Conservation (phyloP, 2,329 filamentous ascomycete species). For the Pezicula neosporulosa region DNA sequence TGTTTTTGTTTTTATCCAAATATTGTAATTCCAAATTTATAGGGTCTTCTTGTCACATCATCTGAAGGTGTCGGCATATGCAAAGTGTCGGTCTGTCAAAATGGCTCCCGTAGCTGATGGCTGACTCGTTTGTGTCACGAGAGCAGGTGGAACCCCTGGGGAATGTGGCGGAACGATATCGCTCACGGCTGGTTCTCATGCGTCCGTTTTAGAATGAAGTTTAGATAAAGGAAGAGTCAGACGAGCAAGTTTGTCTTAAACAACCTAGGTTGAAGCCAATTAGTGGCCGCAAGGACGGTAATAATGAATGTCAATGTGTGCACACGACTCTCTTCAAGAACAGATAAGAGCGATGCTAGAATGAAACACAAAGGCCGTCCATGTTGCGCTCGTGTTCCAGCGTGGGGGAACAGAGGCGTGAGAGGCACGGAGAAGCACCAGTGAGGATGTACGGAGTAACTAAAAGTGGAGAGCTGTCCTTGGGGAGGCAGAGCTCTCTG, state of each 20-base stretch:
- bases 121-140: not conserved
- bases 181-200: not conserved
- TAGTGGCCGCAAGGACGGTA: not conserved
- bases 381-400: not conserved
- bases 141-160: too few species aligned
- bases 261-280: not conserved
- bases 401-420: not conserved
- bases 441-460: not conserved
- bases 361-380: not conserved
- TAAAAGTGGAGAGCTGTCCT: constrained; percentile 1
- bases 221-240: not conserved
- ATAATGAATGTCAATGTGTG: too few species aligned
- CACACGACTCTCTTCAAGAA: not conserved
- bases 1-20: too few species aligned
- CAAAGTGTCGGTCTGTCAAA: too few species aligned
- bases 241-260: not conserved
- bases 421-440: not conserved
- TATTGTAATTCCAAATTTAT: too few species aligned
- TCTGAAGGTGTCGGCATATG: too few species aligned
- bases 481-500: not conserved
- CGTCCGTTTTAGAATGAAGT: not conserved
- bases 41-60: too few species aligned
- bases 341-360: not conserved
- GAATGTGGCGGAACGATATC: too few species aligned
- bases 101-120: not conserved